These are phyloP conservation scores for Fusarium sp. DNA, from an alignment of 2,329 filamentous ascomycete species.

Conservation along the genomic window DNA sequence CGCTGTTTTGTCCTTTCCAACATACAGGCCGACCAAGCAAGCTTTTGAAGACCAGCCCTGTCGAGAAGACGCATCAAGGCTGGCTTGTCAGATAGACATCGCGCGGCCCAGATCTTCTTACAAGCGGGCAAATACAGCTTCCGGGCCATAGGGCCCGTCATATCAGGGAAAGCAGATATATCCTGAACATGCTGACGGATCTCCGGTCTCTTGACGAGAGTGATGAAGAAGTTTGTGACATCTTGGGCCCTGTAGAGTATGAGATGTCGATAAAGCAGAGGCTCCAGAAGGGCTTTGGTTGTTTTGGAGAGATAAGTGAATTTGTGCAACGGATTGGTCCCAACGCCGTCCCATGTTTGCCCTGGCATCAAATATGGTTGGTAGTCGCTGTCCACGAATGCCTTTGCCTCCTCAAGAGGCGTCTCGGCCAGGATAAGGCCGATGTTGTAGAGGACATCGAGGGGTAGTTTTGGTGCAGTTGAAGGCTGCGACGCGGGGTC, in stretches of 20 bases:
- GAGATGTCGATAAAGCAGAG: slow-evolving; percentile 38
- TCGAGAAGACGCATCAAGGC: slow-evolving; percentile 20
- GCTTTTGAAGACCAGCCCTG: slow-evolving; percentile 11
- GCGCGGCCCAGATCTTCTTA: slow-evolving; percentile 17
- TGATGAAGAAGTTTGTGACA: slow-evolving; percentile 31
- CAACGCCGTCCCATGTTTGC: not conserved
- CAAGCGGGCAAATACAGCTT: slow-evolving; percentile 6
- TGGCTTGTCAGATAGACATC: slow-evolving; percentile 19
- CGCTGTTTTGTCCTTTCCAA: slow-evolving; percentile 19
- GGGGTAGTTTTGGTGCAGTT: slow-evolving; percentile 20
- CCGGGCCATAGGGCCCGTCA: not conserved
- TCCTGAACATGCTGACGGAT: slow-evolving; percentile 28
- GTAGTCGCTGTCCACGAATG: slow-evolving; percentile 2
- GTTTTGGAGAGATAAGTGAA: slow-evolving; percentile 35
- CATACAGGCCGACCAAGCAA: slow-evolving; percentile 28
- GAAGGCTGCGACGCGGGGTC: not conserved
- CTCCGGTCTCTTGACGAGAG: slow-evolving; percentile 25
- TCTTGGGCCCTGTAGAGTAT: slow-evolving; percentile 15
- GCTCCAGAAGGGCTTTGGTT: slow-evolving; percentile 30
- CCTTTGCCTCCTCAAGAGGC: not conserved
- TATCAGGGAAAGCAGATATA: slow-evolving; percentile 12
- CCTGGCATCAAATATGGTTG: not conserved
- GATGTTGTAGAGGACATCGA: slow-evolving; percentile 33
- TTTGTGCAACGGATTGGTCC: slow-evolving; percentile 1
- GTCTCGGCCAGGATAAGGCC: slow-evolving; percentile 1